A percentile compares a stretch with the other conserved stretches of the same genome.
phyloP scores from a whole-genome alignment of 73 alveolate genomes.

The Diophrys appendiculata region DNA sequence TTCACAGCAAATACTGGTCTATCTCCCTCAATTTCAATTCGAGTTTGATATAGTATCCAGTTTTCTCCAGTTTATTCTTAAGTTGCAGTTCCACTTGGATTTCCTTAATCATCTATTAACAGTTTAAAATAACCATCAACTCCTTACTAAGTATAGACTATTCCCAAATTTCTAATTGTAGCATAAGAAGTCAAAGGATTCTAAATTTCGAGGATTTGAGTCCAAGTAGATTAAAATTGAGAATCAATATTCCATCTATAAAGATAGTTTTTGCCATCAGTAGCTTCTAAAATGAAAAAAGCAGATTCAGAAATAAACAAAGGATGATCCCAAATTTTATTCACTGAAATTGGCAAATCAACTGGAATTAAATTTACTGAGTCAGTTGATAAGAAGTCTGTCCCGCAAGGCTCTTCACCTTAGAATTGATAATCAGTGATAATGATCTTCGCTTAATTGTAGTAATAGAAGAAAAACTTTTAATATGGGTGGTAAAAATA shows the following conservation, averaged over 20 bases:
- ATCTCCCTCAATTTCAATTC: background rate
- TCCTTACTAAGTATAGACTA: background rate
- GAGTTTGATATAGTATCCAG: background rate
- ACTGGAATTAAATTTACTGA: background rate
- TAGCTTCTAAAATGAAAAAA: too few species aligned
- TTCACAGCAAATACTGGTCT: background rate
- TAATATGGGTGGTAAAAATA: background rate
- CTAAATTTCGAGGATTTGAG: background rate
- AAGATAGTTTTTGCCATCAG: background rate
- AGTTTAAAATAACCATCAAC: background rate
- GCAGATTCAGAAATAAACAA: too few species aligned
- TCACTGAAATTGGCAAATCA: background rate
- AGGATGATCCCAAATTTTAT: too few species aligned
- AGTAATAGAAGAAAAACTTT: slow-evolving; percentile 3
- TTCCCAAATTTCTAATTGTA: background rate
- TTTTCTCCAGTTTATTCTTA: background rate
- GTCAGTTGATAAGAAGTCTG: background rate
- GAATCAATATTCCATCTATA: background rate
- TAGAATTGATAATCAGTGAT: background rate
- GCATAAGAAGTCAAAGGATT: background rate
- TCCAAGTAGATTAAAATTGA: background rate
- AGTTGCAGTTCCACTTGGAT: background rate
- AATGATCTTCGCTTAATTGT: background rate
- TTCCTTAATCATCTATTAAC: background rate
- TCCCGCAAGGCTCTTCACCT: background rate